phyloP scores from a whole-genome alignment of 176 grass and related monocot species.

The Cenchrus purpureus region DNA sequence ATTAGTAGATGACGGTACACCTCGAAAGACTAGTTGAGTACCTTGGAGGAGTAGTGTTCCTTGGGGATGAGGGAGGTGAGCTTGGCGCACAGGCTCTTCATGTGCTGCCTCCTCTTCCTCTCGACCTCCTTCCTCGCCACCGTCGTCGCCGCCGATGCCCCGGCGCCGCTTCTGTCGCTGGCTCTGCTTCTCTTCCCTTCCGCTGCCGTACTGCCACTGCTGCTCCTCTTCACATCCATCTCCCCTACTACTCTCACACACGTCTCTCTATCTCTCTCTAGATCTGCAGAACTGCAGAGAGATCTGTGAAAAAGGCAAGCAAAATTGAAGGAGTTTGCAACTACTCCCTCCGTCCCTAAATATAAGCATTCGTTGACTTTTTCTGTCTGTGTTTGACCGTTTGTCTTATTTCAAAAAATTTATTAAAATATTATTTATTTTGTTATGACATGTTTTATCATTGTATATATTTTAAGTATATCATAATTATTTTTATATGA shows the following conservation, averaged over 20 bases:
- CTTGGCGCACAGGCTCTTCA: conserved; percentile 68
- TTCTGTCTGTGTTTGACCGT: too few species aligned
- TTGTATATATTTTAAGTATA: too few species aligned
- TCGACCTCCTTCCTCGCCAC: conserved; percentile 74
- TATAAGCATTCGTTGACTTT: too few species aligned
- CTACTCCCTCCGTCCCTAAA: too few species aligned
- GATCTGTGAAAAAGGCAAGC: background rate
- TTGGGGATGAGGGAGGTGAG: conserved; percentile 74
- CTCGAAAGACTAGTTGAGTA: background rate
- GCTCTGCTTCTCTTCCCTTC: conserved; percentile 2
- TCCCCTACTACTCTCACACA: too few species aligned
- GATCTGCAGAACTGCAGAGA: background rate
- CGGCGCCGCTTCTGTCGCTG: background rate
- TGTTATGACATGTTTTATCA: too few species aligned
- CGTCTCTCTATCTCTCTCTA: background rate
- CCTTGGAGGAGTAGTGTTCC: conserved; percentile 36
- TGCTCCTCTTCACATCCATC: background rate
- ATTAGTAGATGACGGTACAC: too few species aligned
- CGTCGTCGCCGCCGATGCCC: background rate
- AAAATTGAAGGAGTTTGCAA: background rate
- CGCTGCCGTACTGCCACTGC: background rate
- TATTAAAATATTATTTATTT: too few species aligned
- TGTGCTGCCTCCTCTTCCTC: conserved; percentile 66
- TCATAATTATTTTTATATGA: too few species aligned
- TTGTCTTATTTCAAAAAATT: too few species aligned